Evolutionary conservation across 441 rosid genomes (phyloP).

Genomic region (Corymbia citriodora): DNA sequence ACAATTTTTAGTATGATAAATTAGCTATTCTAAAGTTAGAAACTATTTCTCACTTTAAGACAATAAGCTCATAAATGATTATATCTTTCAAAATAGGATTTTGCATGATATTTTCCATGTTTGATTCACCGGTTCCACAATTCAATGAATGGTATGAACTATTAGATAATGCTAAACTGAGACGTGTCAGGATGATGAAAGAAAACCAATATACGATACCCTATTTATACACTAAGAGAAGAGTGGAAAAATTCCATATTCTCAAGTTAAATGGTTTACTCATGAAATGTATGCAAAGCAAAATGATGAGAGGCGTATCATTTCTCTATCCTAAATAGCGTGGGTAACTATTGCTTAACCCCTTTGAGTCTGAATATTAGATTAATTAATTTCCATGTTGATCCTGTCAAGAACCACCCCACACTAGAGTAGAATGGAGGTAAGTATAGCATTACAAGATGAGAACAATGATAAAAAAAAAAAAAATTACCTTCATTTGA

Average conservation of each 20-base stretch:
- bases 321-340: too few relatives aligned
- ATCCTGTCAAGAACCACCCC: neutral
- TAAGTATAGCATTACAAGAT: neutral
- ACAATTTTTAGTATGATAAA: neutral
- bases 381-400: neutral
- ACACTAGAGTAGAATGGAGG: neutral
- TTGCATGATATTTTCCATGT: neutral
- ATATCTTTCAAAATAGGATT: neutral
- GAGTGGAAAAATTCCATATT: neutral
- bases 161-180: neutral
- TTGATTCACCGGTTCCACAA: neutral
- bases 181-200: neutral
- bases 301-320: neutral
- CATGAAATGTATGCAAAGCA: fast-evolving
- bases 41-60: neutral
- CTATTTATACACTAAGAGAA: neutral
- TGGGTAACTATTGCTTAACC: neutral
- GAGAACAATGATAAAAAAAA: neutral
- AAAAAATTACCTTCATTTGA: neutral
- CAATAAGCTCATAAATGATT: neutral
- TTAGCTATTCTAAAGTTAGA: too few relatives aligned
- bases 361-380: neutral
- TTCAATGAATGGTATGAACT: neutral
- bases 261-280: too few relatives aligned
- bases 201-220: too few relatives aligned